phyloP scores from a whole-genome alignment of 2,329 filamentous ascomycete species.

The Arachnomyces sp. region DNA sequence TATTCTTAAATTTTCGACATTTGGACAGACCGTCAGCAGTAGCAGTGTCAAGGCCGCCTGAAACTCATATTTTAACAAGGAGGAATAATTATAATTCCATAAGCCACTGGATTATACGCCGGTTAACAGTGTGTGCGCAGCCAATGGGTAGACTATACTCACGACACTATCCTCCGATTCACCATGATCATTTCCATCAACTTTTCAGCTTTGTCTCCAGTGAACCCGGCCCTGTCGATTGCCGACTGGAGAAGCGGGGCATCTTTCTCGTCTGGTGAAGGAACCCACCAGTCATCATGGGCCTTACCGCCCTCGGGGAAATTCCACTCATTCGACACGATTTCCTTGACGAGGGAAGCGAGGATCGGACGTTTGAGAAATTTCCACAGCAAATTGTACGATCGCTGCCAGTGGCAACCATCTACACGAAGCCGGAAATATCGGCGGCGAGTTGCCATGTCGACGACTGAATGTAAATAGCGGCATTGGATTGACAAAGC shows the following conservation, averaged over 20 bases:
- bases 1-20: background rate
- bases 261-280: background rate
- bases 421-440: background rate
- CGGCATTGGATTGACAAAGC: conserved; percentile 1
- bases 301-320: too few relatives aligned
- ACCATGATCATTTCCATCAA: too few relatives aligned
- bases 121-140: too few relatives aligned
- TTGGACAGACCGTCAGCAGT: background rate
- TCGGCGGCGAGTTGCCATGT: background rate
- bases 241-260: background rate
- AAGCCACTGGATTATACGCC: too few relatives aligned
- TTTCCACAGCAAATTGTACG: background rate
- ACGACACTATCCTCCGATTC: too few relatives aligned
- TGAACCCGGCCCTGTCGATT: background rate
- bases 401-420: background rate
- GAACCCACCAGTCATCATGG: background rate
- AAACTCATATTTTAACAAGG: too few relatives aligned
- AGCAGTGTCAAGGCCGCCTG: background rate
- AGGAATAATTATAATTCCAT: too few relatives aligned
- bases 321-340: too few relatives aligned
- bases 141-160: too few relatives aligned
- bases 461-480: background rate
- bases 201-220: background rate
- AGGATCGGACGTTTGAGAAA: background rate
- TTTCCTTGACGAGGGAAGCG: too few relatives aligned